phyloP scores from a whole-genome alignment of 2,329 filamentous ascomycete genomes.

The Calonectria naviculata region DNA sequence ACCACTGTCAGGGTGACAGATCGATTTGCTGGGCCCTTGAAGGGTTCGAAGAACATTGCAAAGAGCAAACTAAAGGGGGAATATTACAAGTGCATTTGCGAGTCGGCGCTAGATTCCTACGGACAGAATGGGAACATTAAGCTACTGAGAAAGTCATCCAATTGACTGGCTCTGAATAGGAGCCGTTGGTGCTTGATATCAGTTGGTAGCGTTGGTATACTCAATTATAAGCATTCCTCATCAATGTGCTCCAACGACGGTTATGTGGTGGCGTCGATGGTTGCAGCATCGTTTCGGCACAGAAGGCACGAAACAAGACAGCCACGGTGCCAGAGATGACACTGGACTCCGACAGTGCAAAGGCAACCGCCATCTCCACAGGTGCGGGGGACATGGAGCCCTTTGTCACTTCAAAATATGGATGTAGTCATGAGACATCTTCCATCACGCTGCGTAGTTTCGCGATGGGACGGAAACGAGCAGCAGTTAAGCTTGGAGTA shows the following conservation, averaged over 20 bases:
- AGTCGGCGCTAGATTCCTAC: neutral
- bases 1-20: constrained; percentile 1
- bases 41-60: neutral
- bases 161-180: neutral
- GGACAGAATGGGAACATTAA: neutral
- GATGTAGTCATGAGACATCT: neutral
- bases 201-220: neutral
- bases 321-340: neutral
- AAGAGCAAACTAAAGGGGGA: neutral
- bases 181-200: neutral
- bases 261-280: neutral
- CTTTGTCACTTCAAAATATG: neutral
- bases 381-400: neutral
- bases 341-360: neutral
- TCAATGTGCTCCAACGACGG: neutral
- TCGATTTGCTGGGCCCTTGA: constrained; percentile 6
- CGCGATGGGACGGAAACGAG: neutral
- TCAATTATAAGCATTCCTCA: neutral
- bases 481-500: neutral
- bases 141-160: neutral
- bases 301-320: constrained; percentile 10
- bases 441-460: neutral
- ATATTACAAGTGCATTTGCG: constrained; percentile 18
- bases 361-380: neutral
- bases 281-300: constrained; percentile 4